Evolutionary conservation across 2,329 filamentous ascomycete species (phyloP).

Genomic region (Aspergillus clavatus): DNA sequence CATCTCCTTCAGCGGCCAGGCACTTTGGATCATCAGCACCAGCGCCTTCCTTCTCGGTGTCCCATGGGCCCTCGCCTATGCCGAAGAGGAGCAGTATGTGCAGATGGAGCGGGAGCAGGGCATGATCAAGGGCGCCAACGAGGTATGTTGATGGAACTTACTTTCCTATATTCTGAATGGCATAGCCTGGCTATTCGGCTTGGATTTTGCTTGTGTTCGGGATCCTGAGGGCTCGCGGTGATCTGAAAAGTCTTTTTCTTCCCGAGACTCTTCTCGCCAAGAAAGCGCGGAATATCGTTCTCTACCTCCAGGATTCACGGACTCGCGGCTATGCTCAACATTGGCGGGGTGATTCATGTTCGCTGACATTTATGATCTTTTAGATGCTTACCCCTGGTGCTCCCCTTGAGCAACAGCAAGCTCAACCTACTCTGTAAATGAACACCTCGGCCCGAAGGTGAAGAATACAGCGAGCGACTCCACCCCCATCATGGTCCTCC

Average conservation of each 20-base stretch:
- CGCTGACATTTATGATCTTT: neutral
- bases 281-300: neutral
- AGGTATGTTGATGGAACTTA: constrained; percentile 49
- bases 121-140: constrained; percentile 87
- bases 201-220: neutral
- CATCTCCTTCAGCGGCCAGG: constrained; percentile 69
- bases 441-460: constrained; percentile 17
- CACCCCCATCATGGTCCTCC: constrained; percentile 6
- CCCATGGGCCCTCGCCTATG: constrained; percentile 86
- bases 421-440: constrained; percentile 36
- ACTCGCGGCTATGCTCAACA: neutral
- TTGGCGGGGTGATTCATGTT: neutral
- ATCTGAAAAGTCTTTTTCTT: constrained; percentile 9
- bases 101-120: constrained; percentile 98
- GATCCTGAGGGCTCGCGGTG: neutral
- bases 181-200: neutral
- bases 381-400: constrained; percentile 43
- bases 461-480: constrained; percentile 17
- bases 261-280: neutral
- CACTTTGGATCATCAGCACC: constrained; percentile 85
- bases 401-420: constrained; percentile 25
- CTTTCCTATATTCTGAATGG: neutral
- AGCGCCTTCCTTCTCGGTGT: constrained; percentile 85
- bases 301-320: neutral
- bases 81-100: constrained; percentile 92